Conservation (phyloP, 768 basidiomycete species). For the Suillus placidus region DNA sequence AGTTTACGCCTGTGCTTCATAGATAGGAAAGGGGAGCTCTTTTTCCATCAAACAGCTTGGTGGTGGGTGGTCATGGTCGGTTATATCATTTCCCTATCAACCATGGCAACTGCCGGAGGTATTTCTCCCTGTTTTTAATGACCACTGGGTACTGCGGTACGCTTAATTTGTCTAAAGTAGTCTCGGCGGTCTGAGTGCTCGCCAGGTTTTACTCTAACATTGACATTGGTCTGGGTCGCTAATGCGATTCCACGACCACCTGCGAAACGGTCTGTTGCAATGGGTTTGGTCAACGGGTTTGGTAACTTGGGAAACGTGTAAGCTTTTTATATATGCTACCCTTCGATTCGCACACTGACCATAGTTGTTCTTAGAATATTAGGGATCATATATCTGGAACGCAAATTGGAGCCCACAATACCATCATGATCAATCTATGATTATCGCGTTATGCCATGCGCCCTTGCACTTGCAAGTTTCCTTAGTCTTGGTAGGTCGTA, state of each 20-base stretch:
- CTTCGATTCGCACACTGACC: background rate
- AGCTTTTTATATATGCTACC: conserved; percentile 20
- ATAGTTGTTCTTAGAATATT: conserved; percentile 43
- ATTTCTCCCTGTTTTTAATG: conserved; percentile 64
- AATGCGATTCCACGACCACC: conserved; percentile 64
- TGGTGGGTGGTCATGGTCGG: conserved; percentile 67
- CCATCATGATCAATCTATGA: conserved; percentile 65
- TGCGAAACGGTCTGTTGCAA: conserved; percentile 54
- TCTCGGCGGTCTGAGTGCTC: background rate
- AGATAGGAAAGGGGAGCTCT: conserved; percentile 66
- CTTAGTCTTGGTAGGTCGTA: conserved; percentile 38
- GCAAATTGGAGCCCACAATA: conserved; percentile 61
- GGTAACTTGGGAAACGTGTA: conserved; percentile 64
- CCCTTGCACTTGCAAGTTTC: conserved; percentile 34
- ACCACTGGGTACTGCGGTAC: conserved; percentile 52
- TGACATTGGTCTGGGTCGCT: conserved; percentile 63
- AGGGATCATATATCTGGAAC: conserved; percentile 66
- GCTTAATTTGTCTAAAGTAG: conserved; percentile 4
- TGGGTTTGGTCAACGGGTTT: conserved; percentile 62
- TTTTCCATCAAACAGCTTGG: conserved; percentile 57
- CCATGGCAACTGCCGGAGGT: conserved; percentile 54
- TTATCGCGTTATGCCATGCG: conserved; percentile 46
- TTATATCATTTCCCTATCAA: conserved; percentile 61
- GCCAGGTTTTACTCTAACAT: conserved; percentile 44
- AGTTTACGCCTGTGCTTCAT: background rate